Percentiles rank a stretch among this genome's conserved stretches.
These are phyloP conservation scores for Epichloe baconii DNA, from an alignment of 2,329 filamentous ascomycete species.

Conservation along the genomic window DNA sequence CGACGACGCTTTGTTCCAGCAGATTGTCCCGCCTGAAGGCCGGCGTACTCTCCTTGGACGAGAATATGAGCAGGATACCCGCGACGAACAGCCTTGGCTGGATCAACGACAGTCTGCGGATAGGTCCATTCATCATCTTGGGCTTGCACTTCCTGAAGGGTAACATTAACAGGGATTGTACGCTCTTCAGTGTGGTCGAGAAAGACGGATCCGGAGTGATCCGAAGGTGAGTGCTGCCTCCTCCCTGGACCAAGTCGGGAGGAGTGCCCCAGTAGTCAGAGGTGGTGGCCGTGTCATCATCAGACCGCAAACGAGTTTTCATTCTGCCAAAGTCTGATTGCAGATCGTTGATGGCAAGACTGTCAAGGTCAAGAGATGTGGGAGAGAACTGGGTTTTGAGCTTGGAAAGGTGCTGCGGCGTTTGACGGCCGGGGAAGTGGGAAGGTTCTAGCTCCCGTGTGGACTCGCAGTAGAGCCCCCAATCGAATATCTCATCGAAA, in stretches of 20 bases:
- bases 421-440: slow-evolving; percentile 16
- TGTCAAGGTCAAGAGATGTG: slow-evolving; percentile 17
- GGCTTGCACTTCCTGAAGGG: slow-evolving; percentile 22
- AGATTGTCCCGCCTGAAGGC: slow-evolving; percentile 11
- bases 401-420: slow-evolving; percentile 18
- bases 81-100: slow-evolving; percentile 17
- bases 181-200: slow-evolving; percentile 19
- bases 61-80: slow-evolving; percentile 21
- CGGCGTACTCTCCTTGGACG: slow-evolving; percentile 16
- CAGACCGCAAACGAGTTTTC: slow-evolving; percentile 20
- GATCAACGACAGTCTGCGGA: slow-evolving; percentile 18
- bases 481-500: slow-evolving; percentile 26
- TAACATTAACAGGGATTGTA: slow-evolving; percentile 17
- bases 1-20: slow-evolving; percentile 24
- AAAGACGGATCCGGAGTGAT: slow-evolving; percentile 23
- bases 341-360: slow-evolving; percentile 18
- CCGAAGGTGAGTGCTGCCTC: slow-evolving; percentile 28
- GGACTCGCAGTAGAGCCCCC: slow-evolving; percentile 21
- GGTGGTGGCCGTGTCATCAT: slow-evolving; percentile 19
- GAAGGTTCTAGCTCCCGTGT: slow-evolving; percentile 18
- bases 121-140: slow-evolving; percentile 29
- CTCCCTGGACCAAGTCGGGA: slow-evolving; percentile 24
- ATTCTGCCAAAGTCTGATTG: slow-evolving; percentile 20
- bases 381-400: slow-evolving; percentile 22
- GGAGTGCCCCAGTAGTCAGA: slow-evolving; percentile 26